Evolutionary conservation across 2,329 filamentous ascomycete genomes (phyloP).

Genomic region (Drechslerella dactyloides): DNA sequence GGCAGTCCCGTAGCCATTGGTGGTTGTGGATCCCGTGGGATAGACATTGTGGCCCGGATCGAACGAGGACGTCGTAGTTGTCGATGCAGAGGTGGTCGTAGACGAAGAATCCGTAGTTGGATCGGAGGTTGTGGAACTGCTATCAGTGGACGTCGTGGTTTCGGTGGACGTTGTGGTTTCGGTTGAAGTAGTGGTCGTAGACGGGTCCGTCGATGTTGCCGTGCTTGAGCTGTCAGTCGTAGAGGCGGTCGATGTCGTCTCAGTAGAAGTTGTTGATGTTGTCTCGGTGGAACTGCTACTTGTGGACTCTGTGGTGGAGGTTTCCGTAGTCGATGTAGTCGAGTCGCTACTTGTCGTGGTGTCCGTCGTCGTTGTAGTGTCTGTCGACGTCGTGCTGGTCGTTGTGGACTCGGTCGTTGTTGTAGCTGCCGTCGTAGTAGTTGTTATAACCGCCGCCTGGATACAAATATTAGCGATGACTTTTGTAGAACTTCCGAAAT

Average conservation of each 20-base stretch:
- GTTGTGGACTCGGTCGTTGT: conserved; percentile 16
- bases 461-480: neutral
- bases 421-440: conserved; percentile 10
- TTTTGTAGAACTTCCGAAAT: neutral
- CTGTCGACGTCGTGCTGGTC: neutral
- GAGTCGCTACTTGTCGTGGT: neutral
- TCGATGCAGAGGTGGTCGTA: conserved; percentile 4
- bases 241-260: neutral
- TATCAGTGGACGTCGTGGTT: conserved; percentile 6
- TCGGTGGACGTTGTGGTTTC: conserved; percentile 3
- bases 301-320: neutral
- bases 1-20: conserved; percentile 6
- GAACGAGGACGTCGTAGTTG: conserved; percentile 6
- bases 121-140: neutral
- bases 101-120: neutral
- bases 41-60: too few species aligned
- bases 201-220: conserved; percentile 1
- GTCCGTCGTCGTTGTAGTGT: neutral
- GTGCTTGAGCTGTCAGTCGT: neutral
- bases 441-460: conserved; percentile 4
- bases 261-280: neutral
- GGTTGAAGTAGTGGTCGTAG: conserved; percentile 4
- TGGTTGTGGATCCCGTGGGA: conserved; percentile 6
- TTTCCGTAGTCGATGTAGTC: neutral
- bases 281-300: neutral